These are phyloP conservation scores for Alternaria atra DNA, from an alignment of 2,329 filamentous ascomycete species.

Conservation along the genomic window DNA sequence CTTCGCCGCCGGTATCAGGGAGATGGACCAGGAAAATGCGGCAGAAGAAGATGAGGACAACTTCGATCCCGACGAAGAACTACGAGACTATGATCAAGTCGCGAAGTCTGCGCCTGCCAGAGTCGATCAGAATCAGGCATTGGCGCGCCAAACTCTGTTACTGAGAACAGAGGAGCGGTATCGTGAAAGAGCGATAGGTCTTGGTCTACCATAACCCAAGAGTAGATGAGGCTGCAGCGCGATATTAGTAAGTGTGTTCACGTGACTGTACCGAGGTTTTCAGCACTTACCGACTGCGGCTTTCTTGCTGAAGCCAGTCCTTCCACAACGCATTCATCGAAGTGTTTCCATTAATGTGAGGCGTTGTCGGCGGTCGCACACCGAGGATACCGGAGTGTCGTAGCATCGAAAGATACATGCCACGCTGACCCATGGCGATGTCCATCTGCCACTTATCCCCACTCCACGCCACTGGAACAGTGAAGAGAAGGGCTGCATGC, in stretches of 20 bases:
- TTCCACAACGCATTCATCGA: constrained; percentile 65
- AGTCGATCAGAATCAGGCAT: constrained; percentile 70
- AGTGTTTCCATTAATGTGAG: constrained; percentile 55
- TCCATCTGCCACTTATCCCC: constrained; percentile 83
- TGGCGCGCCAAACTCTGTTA: constrained; percentile 71
- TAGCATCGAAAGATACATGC: constrained; percentile 78
- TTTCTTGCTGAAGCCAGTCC: constrained; percentile 72
- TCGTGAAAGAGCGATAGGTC: constrained; percentile 60
- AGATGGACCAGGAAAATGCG: too few species aligned
- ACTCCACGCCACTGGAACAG: constrained; percentile 74
- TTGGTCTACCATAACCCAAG: constrained; percentile 78
- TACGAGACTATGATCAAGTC: too few species aligned
- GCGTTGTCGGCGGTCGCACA: constrained; percentile 57
- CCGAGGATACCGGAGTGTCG: constrained; percentile 74
- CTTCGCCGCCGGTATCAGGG: too few species aligned
- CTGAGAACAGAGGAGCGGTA: constrained; percentile 62
- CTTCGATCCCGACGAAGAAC: too few species aligned
- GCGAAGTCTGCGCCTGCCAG: constrained; percentile 70
- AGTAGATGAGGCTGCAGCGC: constrained; percentile 72
- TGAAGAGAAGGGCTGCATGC: constrained; percentile 73
- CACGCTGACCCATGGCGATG: constrained; percentile 76
- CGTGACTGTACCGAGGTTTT: constrained; percentile 28
- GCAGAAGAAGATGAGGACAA: too few species aligned
- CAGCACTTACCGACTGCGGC: constrained; percentile 65
- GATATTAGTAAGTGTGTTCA: constrained; percentile 26